Conservation (phyloP, 106 monocot genomes). For the Dendrobium nobile region DNA sequence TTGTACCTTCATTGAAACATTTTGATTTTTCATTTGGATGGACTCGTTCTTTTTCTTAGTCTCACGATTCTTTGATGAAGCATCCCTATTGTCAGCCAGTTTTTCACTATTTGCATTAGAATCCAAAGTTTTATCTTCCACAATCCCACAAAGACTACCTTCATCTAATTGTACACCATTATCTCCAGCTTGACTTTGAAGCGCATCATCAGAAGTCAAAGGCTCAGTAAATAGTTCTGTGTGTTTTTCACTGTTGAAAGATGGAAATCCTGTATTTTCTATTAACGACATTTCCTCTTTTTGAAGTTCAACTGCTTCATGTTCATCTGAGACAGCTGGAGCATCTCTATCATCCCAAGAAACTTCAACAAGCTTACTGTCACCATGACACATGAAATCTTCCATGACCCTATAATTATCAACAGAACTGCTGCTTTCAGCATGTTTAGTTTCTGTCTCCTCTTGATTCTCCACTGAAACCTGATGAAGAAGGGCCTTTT, state of each 20-base stretch:
- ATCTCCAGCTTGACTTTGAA: slow-evolving; percentile 12
- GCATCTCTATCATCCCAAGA: slow-evolving; percentile 24
- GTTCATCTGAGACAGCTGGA: slow-evolving; percentile 22
- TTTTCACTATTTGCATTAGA: neutral
- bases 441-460: slow-evolving; percentile 15
- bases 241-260: neutral
- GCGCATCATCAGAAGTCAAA: neutral
- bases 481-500: slow-evolving; percentile 36
- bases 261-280: neutral
- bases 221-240: slow-evolving; percentile 2
- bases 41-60: slow-evolving; percentile 16
- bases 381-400: slow-evolving; percentile 19
- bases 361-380: slow-evolving; percentile 15
- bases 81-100: slow-evolving; percentile 10
- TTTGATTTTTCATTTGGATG: slow-evolving; percentile 26
- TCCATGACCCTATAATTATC: slow-evolving; percentile 9
- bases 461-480: slow-evolving; percentile 22
- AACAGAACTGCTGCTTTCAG: slow-evolving; percentile 13
- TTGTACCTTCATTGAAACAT: slow-evolving; percentile 31
- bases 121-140: slow-evolving; percentile 21
- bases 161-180: slow-evolving; percentile 4
- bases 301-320: slow-evolving; percentile 29
- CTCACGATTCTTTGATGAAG: slow-evolving; percentile 14
- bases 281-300: slow-evolving; percentile 12
- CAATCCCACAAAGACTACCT: neutral